Evolutionary conservation across 331 rosid genomes (phyloP), one percentile per base, ranked within the genome.

Genomic region (Pyrus hybrid): DNA sequence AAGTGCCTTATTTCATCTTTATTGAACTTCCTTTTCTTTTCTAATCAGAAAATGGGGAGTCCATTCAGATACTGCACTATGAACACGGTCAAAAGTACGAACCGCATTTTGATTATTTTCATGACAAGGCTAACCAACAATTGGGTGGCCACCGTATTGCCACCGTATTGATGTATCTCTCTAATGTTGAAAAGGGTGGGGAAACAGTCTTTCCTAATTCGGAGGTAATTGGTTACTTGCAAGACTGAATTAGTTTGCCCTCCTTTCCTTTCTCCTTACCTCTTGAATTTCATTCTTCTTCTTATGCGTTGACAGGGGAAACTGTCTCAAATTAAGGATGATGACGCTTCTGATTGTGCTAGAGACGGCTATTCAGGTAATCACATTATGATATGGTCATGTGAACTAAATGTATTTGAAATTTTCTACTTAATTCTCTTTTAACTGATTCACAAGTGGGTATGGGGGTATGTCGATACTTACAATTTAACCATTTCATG

Each of bases 121-220:
- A 87, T 53, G 98, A 91, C 91, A 86, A 88, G 89, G 90, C 77
- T 78, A 92, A 92, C 87, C 98, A 88, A 80, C 22, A 81, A 76
- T 9, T 80, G 70, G 99, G 99, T 65, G 99, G 99, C 75, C 99
- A 95, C 75, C 91, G 99, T 62, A 45, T 92, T 37, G 98, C 98
- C 77, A 95, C 99, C 8, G 97, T 95, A 41, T 86, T 95, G 85
- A 95, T 95, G 98, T 95, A 95, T 88, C 82, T 95, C 83, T 95
- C 99, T 74, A 70, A 87, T 71, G 87, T 95, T 53, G 91, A 81
- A 79, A 92, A 89, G 87, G 99, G 99, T 45, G 99, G 99, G 43
- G 99, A 95, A 79, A 95, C 99, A 51, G 45, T 95, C 80, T 95
- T 95, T 83, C 99, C 99, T 69, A 60, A 91, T 67, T 13, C 93